Evolutionary conservation across 176 grass and related monocot genomes (phyloP), one percentile per base, ranked within the genome.

Genomic region (Otatea glauca): DNA sequence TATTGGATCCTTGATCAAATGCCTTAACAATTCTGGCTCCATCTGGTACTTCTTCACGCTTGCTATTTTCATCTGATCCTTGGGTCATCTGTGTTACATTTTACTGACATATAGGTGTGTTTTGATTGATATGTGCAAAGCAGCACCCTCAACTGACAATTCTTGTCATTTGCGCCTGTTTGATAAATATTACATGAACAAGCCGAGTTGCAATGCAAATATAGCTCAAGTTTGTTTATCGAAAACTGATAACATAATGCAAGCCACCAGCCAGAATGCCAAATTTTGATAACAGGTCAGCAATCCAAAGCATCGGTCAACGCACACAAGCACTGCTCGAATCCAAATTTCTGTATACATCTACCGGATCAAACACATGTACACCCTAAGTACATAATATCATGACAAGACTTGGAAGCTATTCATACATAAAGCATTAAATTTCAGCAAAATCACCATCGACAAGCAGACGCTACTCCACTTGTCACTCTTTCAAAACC

Each of bases 361-460:
- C 68, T 59, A 79, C 42, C 1, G 42, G 74, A 79, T 49, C 5
- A 68, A 74, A 79, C 42, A 79, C 68, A 87, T 68, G 84, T 87
- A 74, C 59, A 83, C 16, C 76, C 1, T 0, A 63, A 50, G 61
- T 59, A 39, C 79, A 74, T 59, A 90, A 79, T 90, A 62, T 66
- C 49, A 68, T 37, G 41, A 50, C 54, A 81, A 24, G 56, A 68
- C 44, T 71, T 76, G 41, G 50, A 81, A 85, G 77, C 45, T 50
- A 51, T 81, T 73, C 74, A 83, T 83, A 90, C 60, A 87, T 87
- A 83, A 86, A 42, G 68, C 74, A 83, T 83, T 83, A 79, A 68
- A 86, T 68, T 90, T 83, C 84, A 83, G 67, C 74, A 83, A 87
- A 90, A 90, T 61, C 74, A 79, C 58, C 74, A 74, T 53, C 16